phyloP scores from a whole-genome alignment of 768 basidiomycete genomes.

The Leccinum truebloodii region DNA sequence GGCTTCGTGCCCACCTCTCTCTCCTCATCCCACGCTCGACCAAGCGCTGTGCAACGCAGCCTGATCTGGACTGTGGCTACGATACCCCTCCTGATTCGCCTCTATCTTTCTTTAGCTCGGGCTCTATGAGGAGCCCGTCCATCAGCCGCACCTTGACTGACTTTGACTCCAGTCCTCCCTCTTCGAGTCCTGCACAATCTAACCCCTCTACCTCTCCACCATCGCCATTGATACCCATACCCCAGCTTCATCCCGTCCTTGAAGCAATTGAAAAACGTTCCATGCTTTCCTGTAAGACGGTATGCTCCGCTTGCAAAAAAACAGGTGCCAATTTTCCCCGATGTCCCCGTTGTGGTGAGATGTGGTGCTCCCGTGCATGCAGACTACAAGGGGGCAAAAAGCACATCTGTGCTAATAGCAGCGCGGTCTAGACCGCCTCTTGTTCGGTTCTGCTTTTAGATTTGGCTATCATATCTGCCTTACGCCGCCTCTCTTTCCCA shows the following conservation, averaged over 20 bases:
- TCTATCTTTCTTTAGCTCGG: constrained; percentile 21
- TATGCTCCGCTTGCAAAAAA: constrained; percentile 56
- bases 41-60: constrained; percentile 6
- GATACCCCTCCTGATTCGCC: constrained; percentile 34
- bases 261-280: constrained; percentile 53
- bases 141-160: constrained; percentile 43
- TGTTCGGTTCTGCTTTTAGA: neutral
- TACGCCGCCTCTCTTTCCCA: neutral
- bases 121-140: constrained; percentile 34
- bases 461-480: neutral
- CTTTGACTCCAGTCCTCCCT: constrained; percentile 10
- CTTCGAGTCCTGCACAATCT: constrained; percentile 13
- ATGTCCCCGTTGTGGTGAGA: constrained; percentile 57
- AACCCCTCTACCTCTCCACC: constrained; percentile 14
- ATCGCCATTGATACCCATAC: constrained; percentile 21
- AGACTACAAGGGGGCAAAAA: constrained; percentile 52
- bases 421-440: constrained; percentile 11
- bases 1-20: constrained; percentile 27
- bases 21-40: constrained; percentile 20
- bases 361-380: constrained; percentile 68
- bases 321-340: constrained; percentile 56
- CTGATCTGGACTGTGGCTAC: constrained; percentile 11
- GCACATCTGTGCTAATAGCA: constrained; percentile 43
- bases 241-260: constrained; percentile 44
- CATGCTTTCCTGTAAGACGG: constrained; percentile 42